Evolutionary conservation across 2,329 filamentous ascomycete species (phyloP).

Genomic region (Botrytis cinerea): DNA sequence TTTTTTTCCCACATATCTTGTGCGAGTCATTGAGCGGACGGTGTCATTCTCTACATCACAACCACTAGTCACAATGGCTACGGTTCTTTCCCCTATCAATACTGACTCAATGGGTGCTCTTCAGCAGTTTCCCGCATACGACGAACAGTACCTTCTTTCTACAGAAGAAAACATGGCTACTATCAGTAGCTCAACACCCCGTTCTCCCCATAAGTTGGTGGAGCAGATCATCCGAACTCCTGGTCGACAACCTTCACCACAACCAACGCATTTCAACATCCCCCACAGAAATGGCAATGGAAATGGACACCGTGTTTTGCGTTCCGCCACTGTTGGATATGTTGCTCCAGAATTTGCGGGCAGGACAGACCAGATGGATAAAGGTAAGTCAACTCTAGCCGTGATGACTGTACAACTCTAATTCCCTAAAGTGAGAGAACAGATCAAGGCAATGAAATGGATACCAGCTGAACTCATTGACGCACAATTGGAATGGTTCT

Average conservation of each 20-base stretch:
- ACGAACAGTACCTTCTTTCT: constrained; percentile 23
- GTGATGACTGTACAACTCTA: constrained; percentile 19
- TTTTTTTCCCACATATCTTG: neutral
- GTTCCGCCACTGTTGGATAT: constrained; percentile 90
- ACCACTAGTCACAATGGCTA: constrained; percentile 22
- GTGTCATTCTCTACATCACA: neutral
- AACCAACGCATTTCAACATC: constrained; percentile 81
- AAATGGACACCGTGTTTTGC: constrained; percentile 69
- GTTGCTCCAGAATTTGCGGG: constrained; percentile 92
- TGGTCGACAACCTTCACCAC: constrained; percentile 66
- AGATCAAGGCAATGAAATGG: constrained; percentile 73
- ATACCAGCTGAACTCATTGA: constrained; percentile 83
- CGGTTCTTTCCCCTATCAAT: constrained; percentile 21
- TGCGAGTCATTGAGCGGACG: neutral
- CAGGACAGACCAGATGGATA: constrained; percentile 71
- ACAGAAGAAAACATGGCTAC: constrained; percentile 33
- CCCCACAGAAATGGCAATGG: constrained; percentile 59
- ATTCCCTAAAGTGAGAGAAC: constrained; percentile 56
- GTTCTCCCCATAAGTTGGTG: constrained; percentile 31
- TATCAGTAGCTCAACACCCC: constrained; percentile 25
- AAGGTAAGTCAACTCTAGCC: constrained; percentile 33
- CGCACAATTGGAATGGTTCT: constrained; percentile 92
- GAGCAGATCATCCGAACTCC: constrained; percentile 38
- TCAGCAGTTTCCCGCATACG: constrained; percentile 26
- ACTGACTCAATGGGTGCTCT: constrained; percentile 23